Conservation (phyloP, 306 rosid species). For the Senna siamea region DNA sequence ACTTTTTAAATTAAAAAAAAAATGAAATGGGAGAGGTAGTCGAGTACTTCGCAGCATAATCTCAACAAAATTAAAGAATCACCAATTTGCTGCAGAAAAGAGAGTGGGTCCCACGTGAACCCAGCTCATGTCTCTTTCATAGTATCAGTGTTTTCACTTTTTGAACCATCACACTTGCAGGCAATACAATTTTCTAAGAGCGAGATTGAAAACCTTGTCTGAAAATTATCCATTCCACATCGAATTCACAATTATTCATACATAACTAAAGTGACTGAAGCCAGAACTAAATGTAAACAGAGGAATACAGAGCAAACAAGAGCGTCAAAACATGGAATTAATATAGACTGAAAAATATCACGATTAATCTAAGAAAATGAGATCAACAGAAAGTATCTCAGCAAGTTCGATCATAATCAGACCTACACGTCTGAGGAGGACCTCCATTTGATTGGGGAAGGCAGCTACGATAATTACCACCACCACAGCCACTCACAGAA, state of each 20-base stretch:
- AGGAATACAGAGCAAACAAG: not conserved
- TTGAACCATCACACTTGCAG: too few relatives aligned
- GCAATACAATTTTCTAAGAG: too few relatives aligned
- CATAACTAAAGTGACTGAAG: not conserved
- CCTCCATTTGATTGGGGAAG: conserved; percentile 30
- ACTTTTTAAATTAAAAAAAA: too few relatives aligned
- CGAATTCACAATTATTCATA: not conserved
- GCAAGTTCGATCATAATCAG: conserved; percentile 26
- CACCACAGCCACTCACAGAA: not conserved
- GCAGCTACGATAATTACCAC: conserved; percentile 31
- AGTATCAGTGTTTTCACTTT: too few relatives aligned
- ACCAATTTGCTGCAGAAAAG: too few relatives aligned
- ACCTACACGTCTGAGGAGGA: not conserved
- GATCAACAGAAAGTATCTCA: too few relatives aligned
- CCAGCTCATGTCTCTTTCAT: too few relatives aligned
- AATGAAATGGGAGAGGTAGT: too few relatives aligned
- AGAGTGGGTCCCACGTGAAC: too few relatives aligned
- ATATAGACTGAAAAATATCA: not conserved
- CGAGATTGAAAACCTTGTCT: too few relatives aligned
- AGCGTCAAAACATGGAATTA: not conserved
- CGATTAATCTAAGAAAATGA: not conserved
- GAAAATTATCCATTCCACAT: not conserved
- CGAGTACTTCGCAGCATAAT: too few relatives aligned
- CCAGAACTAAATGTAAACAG: not conserved
- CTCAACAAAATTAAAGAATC: too few relatives aligned